Base-by-base conservation (phyloP, 108 stramenopile genomes). In the Discostella pseudostelligera region DNA sequence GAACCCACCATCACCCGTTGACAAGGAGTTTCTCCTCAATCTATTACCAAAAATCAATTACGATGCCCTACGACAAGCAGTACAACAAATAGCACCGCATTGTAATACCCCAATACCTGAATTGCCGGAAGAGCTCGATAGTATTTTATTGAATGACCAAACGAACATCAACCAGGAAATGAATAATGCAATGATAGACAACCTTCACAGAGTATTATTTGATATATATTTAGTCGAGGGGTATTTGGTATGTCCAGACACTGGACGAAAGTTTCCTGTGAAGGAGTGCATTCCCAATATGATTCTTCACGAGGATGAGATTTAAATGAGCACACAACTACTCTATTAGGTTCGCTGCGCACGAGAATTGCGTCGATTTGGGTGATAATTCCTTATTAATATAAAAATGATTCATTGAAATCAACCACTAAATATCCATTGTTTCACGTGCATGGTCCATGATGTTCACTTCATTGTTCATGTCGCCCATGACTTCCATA, bases 271-370 rank as follows among this genome's bases (percentile, higher is more conserved):
- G 56, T 98, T 97, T 67, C 83, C 94, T 12, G 87, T 98, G 53
- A 93, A 88, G 59, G 88, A 97, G 28, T 79, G 92, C 32, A 96
- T 98, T 51, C 97, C 97, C 4, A 98, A 98, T 66, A 97, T 98
- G 97, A 88, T 98, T 46, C 76, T 99, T 32, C 96, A 97, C 59
- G 98, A 97, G 64, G 98, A 99, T 82, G 98, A 98, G 79, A 82
- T 97, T 25, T 95, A 82, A 58, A 2, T 1, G 10, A 8, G 12
- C 12, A 43, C 4, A 32, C 3, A 32, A 32, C n/a, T n/a, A n/a
- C n/a, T n/a, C n/a, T n/a, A n/a, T n/a, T n/a, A n/a, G n/a, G n/a
- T n/a, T n/a, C n/a, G n/a, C n/a, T n/a, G n/a, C 32, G 32, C 32
- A 4, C 32, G 3, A 32, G 32, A 32, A 5, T 32, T 4, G 3